Conservation (phyloP, 495 filamentous ascomycete genomes). For the Neurospora pannonica region DNA sequence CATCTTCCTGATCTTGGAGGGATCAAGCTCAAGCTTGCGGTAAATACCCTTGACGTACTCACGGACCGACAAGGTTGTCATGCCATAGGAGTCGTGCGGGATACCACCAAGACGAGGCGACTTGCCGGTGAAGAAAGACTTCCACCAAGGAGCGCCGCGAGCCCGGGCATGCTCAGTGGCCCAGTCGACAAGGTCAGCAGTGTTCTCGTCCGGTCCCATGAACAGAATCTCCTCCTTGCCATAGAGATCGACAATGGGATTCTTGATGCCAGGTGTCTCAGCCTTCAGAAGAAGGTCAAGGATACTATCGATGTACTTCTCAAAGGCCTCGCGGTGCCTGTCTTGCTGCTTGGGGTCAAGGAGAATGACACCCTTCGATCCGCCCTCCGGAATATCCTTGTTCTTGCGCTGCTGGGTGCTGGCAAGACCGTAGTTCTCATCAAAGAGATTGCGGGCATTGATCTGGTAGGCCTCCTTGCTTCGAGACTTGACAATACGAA, state of each 20-base stretch:
- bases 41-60: conserved; percentile 96
- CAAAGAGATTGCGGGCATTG: conserved; percentile 90
- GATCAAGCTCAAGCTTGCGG: conserved; percentile 83
- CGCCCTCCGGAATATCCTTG: conserved; percentile 99
- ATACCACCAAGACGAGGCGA: conserved; percentile 93
- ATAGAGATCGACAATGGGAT: conserved; percentile 92
- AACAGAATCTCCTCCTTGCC: conserved; percentile 93
- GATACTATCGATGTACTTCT: conserved; percentile 99
- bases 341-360: conserved; percentile 91
- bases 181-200: conserved; percentile 94
- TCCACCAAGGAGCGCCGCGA: conserved; percentile 96
- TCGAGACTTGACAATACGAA: conserved; percentile 95
- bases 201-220: conserved; percentile 98
- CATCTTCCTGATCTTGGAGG: conserved; percentile 75
- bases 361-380: conserved; percentile 94
- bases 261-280: conserved; percentile 91
- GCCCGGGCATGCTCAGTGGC: conserved; percentile 86
- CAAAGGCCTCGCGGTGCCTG: conserved; percentile 82
- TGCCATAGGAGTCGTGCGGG: conserved; percentile 90
- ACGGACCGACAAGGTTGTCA: conserved; percentile 94
- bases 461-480: conserved; percentile 92
- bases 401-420: conserved; percentile 99
- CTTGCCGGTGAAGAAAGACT: conserved; percentile 99
- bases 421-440: conserved; percentile 96
- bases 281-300: conserved; percentile 87